A percentile compares a stretch with the other conserved stretches of the same genome.
These are phyloP conservation scores for Eudorina sp. DNA, from an alignment of 139 green algal genomes.

Conservation along the genomic window DNA sequence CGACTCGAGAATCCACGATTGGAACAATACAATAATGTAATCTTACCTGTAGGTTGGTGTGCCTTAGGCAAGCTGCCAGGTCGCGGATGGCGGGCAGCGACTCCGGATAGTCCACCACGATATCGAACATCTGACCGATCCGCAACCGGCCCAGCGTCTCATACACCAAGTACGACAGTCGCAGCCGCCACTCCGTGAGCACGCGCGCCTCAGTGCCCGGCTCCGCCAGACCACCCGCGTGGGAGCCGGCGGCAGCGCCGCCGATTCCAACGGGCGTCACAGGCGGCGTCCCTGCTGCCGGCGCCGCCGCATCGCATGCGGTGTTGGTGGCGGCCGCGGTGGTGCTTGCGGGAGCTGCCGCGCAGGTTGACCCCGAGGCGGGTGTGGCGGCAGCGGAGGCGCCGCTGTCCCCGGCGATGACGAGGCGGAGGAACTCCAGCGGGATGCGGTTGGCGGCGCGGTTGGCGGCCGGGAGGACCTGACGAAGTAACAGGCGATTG, in stretches of 20 bases:
- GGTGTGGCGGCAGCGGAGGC: too few relatives aligned
- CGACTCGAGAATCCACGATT: too few relatives aligned
- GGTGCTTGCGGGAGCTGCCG: not conserved
- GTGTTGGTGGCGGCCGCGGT: not conserved
- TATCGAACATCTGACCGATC: conserved; percentile 91
- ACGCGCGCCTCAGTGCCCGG: conserved; percentile 8
- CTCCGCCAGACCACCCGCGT: conserved; percentile 17
- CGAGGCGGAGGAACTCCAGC: conserved; percentile 69
- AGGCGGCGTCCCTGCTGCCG: too few relatives aligned
- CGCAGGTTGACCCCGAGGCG: not conserved
- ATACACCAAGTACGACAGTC: conserved; percentile 81
- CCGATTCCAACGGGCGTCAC: not conserved
- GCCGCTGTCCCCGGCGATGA: conserved; percentile 50
- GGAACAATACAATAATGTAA: too few relatives aligned
- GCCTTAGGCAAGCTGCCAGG: conserved; percentile 79
- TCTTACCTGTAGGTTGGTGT: conserved; percentile 75
- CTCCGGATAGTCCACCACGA: conserved; percentile 89
- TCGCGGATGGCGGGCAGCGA: conserved; percentile 75
- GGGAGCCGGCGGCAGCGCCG: not conserved
- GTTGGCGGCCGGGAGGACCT: conserved; percentile 64
- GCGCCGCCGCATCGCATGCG: not conserved
- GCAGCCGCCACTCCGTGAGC: conserved; percentile 73
- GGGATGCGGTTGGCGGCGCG: conserved; percentile 68
- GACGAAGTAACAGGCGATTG: too few relatives aligned
- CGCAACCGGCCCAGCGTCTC: conserved; percentile 80